Evolutionary conservation across 768 basidiomycete species (phyloP).

Genomic region (Leccinum fibrillosum): DNA sequence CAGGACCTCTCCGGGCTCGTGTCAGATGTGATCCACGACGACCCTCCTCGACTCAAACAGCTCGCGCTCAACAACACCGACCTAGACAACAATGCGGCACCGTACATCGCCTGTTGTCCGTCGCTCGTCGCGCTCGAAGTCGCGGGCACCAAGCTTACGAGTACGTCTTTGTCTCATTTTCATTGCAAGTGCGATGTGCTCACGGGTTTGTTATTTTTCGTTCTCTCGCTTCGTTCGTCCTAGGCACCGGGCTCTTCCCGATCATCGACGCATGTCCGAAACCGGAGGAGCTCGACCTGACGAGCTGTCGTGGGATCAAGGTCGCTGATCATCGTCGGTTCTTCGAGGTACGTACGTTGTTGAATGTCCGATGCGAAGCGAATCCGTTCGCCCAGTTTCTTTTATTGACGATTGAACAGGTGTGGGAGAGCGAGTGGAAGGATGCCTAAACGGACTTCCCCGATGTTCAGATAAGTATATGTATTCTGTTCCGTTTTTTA

Average conservation of each 20-base stretch:
- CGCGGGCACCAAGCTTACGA: constrained; percentile 56
- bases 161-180: too few species aligned
- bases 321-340: constrained; percentile 53
- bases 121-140: constrained; percentile 48
- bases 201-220: too few species aligned
- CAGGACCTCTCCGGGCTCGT: constrained; percentile 49
- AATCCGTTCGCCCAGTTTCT: too few species aligned
- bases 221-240: not conserved
- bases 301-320: constrained; percentile 43
- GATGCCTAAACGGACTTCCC: not conserved
- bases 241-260: constrained; percentile 52
- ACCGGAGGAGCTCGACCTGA: constrained; percentile 48
- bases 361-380: too few species aligned
- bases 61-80: constrained; percentile 59
- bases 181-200: too few species aligned
- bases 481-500: too few species aligned
- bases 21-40: constrained; percentile 9
- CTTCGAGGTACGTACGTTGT: constrained; percentile 46
- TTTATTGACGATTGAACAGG: constrained; percentile 8
- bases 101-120: constrained; percentile 50
- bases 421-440: constrained; percentile 7
- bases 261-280: constrained; percentile 56
- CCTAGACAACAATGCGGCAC: constrained; percentile 56
- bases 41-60: constrained; percentile 40
- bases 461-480: too few species aligned